Evolutionary conservation across 805 yeast species (phyloP).

Genomic region (Kluyveromyces aestuarii): DNA sequence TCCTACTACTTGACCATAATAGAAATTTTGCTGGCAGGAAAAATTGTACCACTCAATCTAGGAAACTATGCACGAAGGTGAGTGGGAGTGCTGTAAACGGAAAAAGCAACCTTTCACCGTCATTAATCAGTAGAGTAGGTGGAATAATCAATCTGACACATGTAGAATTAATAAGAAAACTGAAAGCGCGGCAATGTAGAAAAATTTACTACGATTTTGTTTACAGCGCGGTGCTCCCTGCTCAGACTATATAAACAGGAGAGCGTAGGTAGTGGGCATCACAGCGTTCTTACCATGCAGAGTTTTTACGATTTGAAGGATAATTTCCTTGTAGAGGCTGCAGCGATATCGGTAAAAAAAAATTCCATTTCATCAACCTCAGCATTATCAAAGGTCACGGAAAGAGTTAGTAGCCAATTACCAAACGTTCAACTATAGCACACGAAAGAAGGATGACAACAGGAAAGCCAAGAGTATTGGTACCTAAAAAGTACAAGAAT

Average conservation of each 20-base stretch:
- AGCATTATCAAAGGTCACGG: too few species aligned
- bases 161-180: not conserved
- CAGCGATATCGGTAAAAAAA: too few species aligned
- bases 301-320: too few species aligned
- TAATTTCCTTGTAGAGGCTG: too few species aligned
- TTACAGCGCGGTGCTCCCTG: not conserved
- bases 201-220: too few species aligned
- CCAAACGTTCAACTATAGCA: too few species aligned
- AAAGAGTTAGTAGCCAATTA: too few species aligned
- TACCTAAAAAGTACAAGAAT: slow-evolving; percentile 30
- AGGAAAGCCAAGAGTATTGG: slow-evolving; percentile 21
- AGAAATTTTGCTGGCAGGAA: not conserved
- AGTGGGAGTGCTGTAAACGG: not conserved
- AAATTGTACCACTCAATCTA: not conserved
- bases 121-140: not conserved
- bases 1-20: not conserved
- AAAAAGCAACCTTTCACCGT: not conserved
- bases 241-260: too few species aligned
- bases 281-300: too few species aligned
- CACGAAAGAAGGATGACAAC: not conserved
- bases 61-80: not conserved
- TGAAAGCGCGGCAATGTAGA: not conserved
- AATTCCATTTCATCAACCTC: too few species aligned
- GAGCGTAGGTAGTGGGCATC: too few species aligned
- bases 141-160: not conserved